phyloP scores from a whole-genome alignment of 495 filamentous ascomycete genomes.

The Amniculicola lignicola region DNA sequence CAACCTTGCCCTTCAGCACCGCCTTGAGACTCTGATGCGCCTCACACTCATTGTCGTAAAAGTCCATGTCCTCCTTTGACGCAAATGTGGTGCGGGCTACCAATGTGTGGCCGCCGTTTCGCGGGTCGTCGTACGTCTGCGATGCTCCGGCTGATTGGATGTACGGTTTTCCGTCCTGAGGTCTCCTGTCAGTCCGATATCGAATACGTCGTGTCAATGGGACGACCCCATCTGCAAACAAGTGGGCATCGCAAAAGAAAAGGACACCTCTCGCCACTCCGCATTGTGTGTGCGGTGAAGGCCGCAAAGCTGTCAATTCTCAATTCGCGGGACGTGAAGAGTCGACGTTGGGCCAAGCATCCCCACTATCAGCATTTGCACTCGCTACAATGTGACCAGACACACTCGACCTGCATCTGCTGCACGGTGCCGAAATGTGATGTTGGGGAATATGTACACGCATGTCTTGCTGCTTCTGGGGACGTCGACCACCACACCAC shows the following conservation, averaged over 20 bases:
- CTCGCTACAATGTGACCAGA: background rate
- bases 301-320: too few species aligned
- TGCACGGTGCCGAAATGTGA: background rate
- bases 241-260: too few species aligned
- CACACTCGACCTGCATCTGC: background rate
- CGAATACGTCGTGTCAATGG: too few species aligned
- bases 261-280: too few species aligned
- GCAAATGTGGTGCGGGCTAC: constrained; percentile 58
- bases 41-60: constrained; percentile 62
- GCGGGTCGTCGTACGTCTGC: constrained; percentile 49
- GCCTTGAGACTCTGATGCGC: constrained; percentile 62
- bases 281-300: too few species aligned
- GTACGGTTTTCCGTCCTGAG: constrained; percentile 69
- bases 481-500: too few species aligned
- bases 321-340: too few species aligned
- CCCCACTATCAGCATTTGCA: too few species aligned
- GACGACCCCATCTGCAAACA: too few species aligned
- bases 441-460: too few species aligned
- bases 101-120: constrained; percentile 63
- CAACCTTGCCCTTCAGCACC: constrained; percentile 36
- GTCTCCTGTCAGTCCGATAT: too few species aligned
- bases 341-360: background rate
- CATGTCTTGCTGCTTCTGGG: background rate
- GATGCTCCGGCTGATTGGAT: constrained; percentile 52
- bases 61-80: constrained; percentile 64